Conservation (phyloP, 148 eudicot genomes). For the Cornus kousa region DNA sequence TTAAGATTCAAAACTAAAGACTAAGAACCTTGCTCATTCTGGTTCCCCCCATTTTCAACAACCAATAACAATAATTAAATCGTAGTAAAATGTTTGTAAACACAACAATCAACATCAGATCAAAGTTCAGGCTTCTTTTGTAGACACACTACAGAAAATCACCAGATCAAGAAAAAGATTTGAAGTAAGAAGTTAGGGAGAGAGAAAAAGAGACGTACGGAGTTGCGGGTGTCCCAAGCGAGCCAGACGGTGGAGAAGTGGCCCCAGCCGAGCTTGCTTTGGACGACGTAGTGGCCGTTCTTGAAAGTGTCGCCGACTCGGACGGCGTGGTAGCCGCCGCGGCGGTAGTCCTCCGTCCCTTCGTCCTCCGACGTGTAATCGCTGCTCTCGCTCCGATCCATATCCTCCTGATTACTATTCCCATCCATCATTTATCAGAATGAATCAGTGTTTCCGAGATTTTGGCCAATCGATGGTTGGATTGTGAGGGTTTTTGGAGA, state of each 20-base stretch:
- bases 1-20: not conserved
- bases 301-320: conserved; percentile 19
- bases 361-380: conserved; percentile 43
- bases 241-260: conserved; percentile 43
- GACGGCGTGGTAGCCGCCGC: conserved; percentile 22
- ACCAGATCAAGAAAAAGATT: not conserved
- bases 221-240: conserved; percentile 30
- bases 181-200: not conserved
- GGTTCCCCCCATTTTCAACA: not conserved
- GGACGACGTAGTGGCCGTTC: conserved; percentile 16
- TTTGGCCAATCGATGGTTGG: not conserved
- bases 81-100: not conserved
- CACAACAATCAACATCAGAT: not conserved
- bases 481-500: not conserved
- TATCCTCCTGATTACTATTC: conserved; percentile 21
- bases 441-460: not conserved
- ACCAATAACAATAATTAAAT: not conserved
- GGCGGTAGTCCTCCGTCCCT: conserved; percentile 19
- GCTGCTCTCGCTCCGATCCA: conserved; percentile 23
- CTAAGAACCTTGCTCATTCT: not conserved
- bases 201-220: conserved; percentile 18
- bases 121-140: not conserved
- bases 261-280: conserved; percentile 46
- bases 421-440: conserved; percentile 16
- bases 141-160: not conserved